Conservation (phyloP, 306 rosid species). For the Cicer arietinum region DNA sequence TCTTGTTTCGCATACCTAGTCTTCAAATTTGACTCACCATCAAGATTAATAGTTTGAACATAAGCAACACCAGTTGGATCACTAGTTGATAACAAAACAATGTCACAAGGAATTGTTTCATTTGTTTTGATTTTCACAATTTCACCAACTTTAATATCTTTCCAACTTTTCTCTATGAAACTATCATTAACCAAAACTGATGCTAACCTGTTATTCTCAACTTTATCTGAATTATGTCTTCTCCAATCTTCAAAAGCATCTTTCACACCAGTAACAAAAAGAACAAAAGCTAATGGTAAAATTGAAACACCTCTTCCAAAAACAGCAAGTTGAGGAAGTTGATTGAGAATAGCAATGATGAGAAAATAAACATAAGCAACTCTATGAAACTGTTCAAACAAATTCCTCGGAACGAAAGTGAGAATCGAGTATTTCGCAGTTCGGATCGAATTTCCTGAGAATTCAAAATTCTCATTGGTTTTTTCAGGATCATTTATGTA, state of each 20-base stretch:
- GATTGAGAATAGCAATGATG: conserved; percentile 86
- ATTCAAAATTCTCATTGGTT: conserved; percentile 66
- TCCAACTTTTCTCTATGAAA: conserved; percentile 65
- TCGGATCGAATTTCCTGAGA: conserved; percentile 68
- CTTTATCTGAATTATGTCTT: conserved; percentile 76
- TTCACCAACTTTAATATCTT: conserved; percentile 78
- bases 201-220: conserved; percentile 88
- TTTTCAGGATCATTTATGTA: conserved; percentile 63
- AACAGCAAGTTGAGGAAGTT: conserved; percentile 95
- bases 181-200: conserved; percentile 58
- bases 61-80: conserved; percentile 93
- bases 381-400: conserved; percentile 94
- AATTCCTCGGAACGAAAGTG: conserved; percentile 81
- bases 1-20: conserved; percentile 91
- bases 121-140: conserved; percentile 66
- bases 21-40: conserved; percentile 94
- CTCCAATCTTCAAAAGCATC: conserved; percentile 90
- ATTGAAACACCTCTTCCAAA: conserved; percentile 82
- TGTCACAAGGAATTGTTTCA: conserved; percentile 90
- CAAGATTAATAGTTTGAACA: conserved; percentile 87
- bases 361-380: conserved; percentile 92
- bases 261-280: conserved; percentile 81
- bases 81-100: conserved; percentile 91
- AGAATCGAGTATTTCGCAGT: conserved; percentile 71
- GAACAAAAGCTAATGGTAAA: conserved; percentile 83